Evolutionary conservation across 2,329 filamentous ascomycete genomes (phyloP), one percentile per base, ranked within the genome.

Genomic region (Conoideocrella luteorostrata): DNA sequence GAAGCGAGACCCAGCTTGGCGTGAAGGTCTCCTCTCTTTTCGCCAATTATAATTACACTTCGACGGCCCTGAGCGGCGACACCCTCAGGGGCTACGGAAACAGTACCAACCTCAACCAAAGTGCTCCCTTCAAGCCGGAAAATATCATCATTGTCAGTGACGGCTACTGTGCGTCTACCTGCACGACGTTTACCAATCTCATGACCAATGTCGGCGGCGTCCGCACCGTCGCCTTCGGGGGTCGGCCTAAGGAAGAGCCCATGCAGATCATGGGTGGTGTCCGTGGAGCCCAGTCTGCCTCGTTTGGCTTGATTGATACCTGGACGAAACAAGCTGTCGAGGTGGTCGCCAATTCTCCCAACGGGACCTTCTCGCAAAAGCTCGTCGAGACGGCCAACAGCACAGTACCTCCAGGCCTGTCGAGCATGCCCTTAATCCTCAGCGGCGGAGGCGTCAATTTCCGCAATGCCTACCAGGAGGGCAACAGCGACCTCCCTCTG

Each of bases 251-350:
- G 6, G 49, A 62, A 3, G 55, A 54, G 3, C 70, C 73, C 2
- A 82, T 80, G 63, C 75, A 81, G 60, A 68, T 66, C 3, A 60
- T 82, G 2, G 79, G 78, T n/a, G 77, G 76, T 12, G 68, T 75
- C 10, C 77, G 78, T 51, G 80, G 80, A 20, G 63, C 65, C 0
- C 66, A 72, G 46, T 56, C 67, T 3, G 44, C 63, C 5, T 45
- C 46, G 0, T 59, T 63, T 38, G 45, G 50, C 5, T 44, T 53
- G 1, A 52, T 61, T n/a, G n/a, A 39, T 17, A 15, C 4, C 6
- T 39, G 23, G 37, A 23, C 23, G 4, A 6, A 13, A 3, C 7
- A 28, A 5, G n/a, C 32, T 7, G 17, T 21, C 32, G 12, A 36
- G 13, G 21, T 20, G 20, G 22, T 15, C 7, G 21, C 9, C 4